Evolutionary conservation across 164 flowering plant genomes (phyloP).

Genomic region (Umbilicus rupestris): DNA sequence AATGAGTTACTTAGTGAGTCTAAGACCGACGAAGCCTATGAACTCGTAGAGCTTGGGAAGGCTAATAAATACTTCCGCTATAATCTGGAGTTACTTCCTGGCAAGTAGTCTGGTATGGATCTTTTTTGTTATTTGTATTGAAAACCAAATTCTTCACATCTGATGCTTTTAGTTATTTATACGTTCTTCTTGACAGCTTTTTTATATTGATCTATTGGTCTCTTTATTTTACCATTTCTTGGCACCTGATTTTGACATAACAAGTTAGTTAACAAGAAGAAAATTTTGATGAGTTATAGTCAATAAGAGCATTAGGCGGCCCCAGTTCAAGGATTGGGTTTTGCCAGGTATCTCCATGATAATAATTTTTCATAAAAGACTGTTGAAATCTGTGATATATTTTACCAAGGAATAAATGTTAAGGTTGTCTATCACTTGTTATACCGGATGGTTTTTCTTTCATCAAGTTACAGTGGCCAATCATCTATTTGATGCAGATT

Average conservation of each 20-base stretch:
- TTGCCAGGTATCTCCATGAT: no score
- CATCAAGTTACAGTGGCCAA: background rate
- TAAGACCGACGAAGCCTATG: background rate
- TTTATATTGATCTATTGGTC: background rate
- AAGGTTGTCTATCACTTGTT: background rate
- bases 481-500: background rate
- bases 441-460: background rate
- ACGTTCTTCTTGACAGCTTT: background rate
- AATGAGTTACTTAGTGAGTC: constrained; percentile 3
- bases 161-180: background rate
- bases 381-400: background rate
- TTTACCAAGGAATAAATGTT: no score
- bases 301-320: no score
- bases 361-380: background rate
- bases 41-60: constrained; percentile 8
- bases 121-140: background rate
- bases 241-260: no score
- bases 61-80: constrained; percentile 8
- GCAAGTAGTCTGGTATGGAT: background rate
- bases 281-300: no score
- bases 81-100: constrained; percentile 6
- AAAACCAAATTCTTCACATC: background rate
- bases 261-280: no score
- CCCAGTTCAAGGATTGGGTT: no score
- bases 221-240: no score